Base-by-base conservation (phyloP, 352 stramenopile species). In the Saprolegnia parasitica region DNA sequence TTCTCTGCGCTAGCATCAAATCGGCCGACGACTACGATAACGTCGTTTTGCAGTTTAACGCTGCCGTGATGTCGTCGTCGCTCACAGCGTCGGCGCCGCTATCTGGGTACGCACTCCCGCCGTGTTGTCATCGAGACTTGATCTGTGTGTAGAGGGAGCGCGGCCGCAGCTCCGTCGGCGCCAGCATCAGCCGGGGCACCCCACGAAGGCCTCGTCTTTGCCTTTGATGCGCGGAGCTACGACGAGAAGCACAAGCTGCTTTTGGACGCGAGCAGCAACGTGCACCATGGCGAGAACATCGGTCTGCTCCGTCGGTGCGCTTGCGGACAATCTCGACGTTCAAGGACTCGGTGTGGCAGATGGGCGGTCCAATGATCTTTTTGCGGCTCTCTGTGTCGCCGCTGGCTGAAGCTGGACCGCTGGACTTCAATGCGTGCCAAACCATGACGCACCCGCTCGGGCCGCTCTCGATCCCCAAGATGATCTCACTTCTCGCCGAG, bases 41-140 rank as follows among this genome's bases (percentile, higher is more conserved):
- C 52, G 74, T 90, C 4, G 80, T 90, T 55, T 82, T 90, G 46
- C 82, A 90, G 68, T 90, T 88, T 72, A 90, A 90, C 68, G 85
- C 82, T 52, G 88, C 86, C 68, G 88, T 90, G 24, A 86, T 79
- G 50, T 90, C 82, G 29, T 88, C 81, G 15, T 81, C 81, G 4
- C 81, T 81, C 4, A 84, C 76, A 9, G 76, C 76, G 1, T 67
- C 77, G 0, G 40, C 73, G 3, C 71, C 73, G 23, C 50, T 76
- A 16, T 29, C 73, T 11, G 75, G 74, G 63, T 70, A 20, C 13
- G 24, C 4, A 13, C 50, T 58, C 71, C 4, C 62, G 71, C 0
- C 81, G 70, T 42, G 26, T 62, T 13, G 6, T 52, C 52, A 26
- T 60, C 52, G 13, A n/a, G 15, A 16, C 42, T 49, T 15, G 6